Evolutionary conservation across 805 yeast genomes (phyloP).

Genomic region (Suhomyces emberorum): DNA sequence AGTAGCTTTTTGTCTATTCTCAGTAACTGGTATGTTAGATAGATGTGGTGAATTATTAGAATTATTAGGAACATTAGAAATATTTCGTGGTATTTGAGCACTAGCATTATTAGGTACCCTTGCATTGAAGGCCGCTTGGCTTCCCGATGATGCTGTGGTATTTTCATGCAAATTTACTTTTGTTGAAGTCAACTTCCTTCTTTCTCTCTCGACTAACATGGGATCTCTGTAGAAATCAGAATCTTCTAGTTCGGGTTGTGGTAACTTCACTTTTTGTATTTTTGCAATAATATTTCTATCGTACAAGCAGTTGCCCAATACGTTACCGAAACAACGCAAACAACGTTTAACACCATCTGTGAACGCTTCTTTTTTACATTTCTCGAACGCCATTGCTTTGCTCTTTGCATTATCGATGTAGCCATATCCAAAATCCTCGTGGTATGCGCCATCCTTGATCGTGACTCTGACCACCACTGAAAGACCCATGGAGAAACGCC

Average conservation of each 20-base stretch:
- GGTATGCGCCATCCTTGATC: conserved; percentile 76
- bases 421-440: conserved; percentile 77
- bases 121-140: too few relatives aligned
- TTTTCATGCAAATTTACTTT: conserved; percentile 10
- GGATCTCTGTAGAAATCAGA: conserved; percentile 38
- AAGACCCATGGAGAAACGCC: conserved; percentile 59
- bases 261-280: conserved; percentile 41
- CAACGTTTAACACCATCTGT: conserved; percentile 81
- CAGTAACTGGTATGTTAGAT: background rate
- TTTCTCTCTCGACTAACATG: conserved; percentile 27
- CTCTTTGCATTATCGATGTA: conserved; percentile 66
- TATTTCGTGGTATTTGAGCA: background rate
- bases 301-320: conserved; percentile 79
- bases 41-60: background rate
- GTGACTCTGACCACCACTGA: conserved; percentile 71
- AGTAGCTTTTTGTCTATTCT: background rate
- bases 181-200: conserved; percentile 11
- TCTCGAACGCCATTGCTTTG: conserved; percentile 71
- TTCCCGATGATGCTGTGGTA: background rate
- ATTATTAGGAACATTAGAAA: background rate
- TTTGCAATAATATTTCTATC: conserved; percentile 62
- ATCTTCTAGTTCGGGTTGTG: conserved; percentile 26
- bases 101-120: background rate
- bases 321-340: conserved; percentile 74
- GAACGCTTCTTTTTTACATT: conserved; percentile 81